Conservation (phyloP, 257 asterid species). For the Solanum piurae region DNA sequence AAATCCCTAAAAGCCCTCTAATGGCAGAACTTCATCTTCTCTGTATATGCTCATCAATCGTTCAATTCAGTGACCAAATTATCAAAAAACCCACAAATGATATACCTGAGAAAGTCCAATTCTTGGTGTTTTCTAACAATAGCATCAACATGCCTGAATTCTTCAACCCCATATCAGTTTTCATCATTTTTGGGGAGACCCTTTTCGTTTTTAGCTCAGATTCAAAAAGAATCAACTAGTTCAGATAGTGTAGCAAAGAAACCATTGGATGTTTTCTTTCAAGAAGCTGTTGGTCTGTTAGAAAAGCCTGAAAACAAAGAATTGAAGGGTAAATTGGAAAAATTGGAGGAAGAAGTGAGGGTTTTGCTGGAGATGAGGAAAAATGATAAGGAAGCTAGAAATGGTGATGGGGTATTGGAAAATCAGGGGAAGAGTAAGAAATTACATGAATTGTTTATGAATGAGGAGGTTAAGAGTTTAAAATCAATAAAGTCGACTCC, state of each 20-base stretch:
- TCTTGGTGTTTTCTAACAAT: neutral
- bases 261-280: conserved; percentile 37
- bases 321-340: conserved; percentile 24
- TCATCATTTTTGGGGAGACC: conserved; percentile 19
- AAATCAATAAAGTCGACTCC: neutral
- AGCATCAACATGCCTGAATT: neutral
- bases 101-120: conserved; percentile 15
- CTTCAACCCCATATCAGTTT: conserved; percentile 3
- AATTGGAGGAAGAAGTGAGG: conserved; percentile 38
- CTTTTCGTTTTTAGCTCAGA: conserved; percentile 28
- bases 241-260: neutral
- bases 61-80: neutral
- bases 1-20: neutral
- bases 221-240: neutral
- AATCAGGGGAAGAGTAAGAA: neutral
- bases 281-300: conserved; percentile 35
- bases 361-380: conserved; percentile 2
- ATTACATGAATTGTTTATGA: conserved; percentile 27
- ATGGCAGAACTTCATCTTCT: neutral
- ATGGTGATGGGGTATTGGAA: neutral
- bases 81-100: conserved; percentile 9
- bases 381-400: neutral
- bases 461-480: neutral
- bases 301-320: conserved; percentile 7
- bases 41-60: neutral